Conservation (phyloP, 2,329 filamentous ascomycete species). For the Fusarium musae region DNA sequence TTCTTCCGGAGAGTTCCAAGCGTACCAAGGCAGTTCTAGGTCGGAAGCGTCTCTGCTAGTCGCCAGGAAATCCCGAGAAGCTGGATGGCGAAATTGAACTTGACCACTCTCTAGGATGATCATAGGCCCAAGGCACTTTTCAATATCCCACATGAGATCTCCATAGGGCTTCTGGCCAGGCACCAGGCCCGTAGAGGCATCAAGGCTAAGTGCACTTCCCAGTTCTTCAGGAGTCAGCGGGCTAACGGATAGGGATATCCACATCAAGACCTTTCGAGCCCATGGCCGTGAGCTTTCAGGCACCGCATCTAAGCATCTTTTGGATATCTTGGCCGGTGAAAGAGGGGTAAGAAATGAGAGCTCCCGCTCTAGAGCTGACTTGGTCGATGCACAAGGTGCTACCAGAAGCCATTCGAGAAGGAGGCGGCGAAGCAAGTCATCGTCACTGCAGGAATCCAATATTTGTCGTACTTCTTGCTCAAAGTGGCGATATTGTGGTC, state of each 20-base stretch:
- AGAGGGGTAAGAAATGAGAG: background rate
- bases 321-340: background rate
- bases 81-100: background rate
- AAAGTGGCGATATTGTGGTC: background rate
- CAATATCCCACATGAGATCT: background rate
- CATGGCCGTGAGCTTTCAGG: background rate
- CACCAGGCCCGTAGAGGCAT: fast-evolving
- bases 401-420: background rate
- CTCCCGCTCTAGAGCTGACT: background rate
- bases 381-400: background rate
- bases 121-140: background rate
- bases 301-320: background rate
- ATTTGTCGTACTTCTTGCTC: background rate
- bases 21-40: background rate
- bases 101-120: background rate
- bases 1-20: background rate
- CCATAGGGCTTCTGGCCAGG: background rate
- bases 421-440: fast-evolving
- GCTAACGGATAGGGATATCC: background rate
- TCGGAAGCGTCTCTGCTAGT: background rate
- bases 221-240: background rate
- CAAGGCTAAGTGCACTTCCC: background rate
- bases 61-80: background rate
- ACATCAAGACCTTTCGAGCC: background rate
- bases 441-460: background rate